These are phyloP conservation scores for Podospora pseudocomata DNA, from an alignment of 495 filamentous ascomycete species.

Conservation along the genomic window DNA sequence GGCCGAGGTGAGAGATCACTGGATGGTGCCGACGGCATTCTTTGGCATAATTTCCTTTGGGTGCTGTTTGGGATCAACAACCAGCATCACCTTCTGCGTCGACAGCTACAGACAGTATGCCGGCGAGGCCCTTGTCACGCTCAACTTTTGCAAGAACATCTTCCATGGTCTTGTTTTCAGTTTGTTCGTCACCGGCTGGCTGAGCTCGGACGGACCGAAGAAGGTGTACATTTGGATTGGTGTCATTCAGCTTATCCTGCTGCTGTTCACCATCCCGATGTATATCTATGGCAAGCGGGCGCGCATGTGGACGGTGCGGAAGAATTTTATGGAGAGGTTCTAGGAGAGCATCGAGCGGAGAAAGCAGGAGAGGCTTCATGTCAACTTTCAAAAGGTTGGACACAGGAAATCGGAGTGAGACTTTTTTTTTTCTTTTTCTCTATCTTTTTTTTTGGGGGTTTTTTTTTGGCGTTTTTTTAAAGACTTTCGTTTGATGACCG, in stretches of 20 bases:
- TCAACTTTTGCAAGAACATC: slow-evolving; percentile 94
- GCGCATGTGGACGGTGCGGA: slow-evolving; percentile 94
- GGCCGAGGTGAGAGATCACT: slow-evolving; percentile 65
- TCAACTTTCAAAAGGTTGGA: neutral
- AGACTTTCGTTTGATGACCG: neutral
- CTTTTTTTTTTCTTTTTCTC: neutral
- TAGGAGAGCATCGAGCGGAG: slow-evolving; percentile 32
- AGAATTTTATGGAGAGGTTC: slow-evolving; percentile 85
- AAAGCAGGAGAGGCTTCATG: neutral
- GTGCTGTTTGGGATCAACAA: slow-evolving; percentile 88
- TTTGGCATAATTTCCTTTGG: slow-evolving; percentile 93
- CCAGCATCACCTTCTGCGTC: slow-evolving; percentile 89
- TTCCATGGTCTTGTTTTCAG: slow-evolving; percentile 89
- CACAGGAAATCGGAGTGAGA: neutral
- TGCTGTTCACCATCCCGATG: slow-evolving; percentile 82
- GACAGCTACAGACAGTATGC: slow-evolving; percentile 94
- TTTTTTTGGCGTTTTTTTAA: neutral
- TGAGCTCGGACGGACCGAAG: slow-evolving; percentile 69
- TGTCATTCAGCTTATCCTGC: slow-evolving; percentile 75
- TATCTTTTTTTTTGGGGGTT: neutral
- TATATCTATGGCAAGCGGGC: slow-evolving; percentile 93
- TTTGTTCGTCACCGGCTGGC: slow-evolving; percentile 85
- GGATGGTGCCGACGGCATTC: slow-evolving; percentile 92
- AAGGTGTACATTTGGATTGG: slow-evolving; percentile 78
- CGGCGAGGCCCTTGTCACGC: slow-evolving; percentile 87